Conservation (phyloP, 345 rosid species). For the Populus davidiana region DNA sequence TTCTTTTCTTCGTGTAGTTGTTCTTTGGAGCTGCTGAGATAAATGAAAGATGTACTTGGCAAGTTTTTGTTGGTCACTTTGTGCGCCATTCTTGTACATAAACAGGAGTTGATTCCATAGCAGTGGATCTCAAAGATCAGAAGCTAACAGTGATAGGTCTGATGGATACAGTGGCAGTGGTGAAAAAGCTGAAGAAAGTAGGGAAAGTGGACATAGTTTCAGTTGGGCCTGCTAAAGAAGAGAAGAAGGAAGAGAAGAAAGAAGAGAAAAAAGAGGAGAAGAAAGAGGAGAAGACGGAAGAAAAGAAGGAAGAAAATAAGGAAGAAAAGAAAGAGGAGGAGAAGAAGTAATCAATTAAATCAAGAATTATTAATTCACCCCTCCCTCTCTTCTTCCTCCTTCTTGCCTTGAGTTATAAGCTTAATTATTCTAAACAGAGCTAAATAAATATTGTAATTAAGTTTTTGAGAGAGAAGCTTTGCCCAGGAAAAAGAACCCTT, state of each 20-base stretch:
- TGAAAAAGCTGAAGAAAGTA: slow-evolving; percentile 84
- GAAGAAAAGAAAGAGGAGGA: slow-evolving; percentile 24
- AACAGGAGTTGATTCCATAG: slow-evolving; percentile 84
- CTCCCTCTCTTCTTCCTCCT: background rate
- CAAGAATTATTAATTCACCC: background rate
- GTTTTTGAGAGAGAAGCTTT: background rate
- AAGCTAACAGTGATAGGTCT: slow-evolving; percentile 79
- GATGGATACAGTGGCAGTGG: slow-evolving; percentile 87
- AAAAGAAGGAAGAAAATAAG: slow-evolving; percentile 44
- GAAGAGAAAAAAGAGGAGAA: slow-evolving; percentile 57
- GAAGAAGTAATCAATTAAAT: background rate
- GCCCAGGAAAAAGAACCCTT: background rate
- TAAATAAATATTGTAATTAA: background rate
- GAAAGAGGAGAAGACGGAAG: slow-evolving; percentile 43
- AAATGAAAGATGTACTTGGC: background rate
- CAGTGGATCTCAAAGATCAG: slow-evolving; percentile 84
- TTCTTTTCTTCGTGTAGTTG: background rate
- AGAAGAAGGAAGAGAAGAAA: slow-evolving; percentile 78
- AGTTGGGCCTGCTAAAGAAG: slow-evolving; percentile 92
- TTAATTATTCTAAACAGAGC: background rate
- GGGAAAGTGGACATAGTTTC: slow-evolving; percentile 87
- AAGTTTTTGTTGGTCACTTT: background rate
- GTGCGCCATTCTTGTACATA: background rate
- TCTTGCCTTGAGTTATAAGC: background rate
- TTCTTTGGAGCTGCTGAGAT: background rate